Evolutionary conservation across 164 flowering plant species (phyloP).

Genomic region (Pachysandra terminalis): DNA sequence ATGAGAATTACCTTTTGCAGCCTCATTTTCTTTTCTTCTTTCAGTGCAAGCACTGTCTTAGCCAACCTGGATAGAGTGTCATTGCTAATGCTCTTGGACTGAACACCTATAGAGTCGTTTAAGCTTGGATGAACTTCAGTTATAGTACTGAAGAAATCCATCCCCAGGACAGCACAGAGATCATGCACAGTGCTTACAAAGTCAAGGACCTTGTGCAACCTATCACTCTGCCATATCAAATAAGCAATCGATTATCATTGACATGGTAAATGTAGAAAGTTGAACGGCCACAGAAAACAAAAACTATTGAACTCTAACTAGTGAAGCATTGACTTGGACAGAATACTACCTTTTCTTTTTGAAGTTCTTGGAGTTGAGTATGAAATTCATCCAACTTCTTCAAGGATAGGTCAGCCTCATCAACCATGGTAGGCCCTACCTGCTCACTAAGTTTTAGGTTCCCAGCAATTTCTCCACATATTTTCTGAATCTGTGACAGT

Average conservation of each 20-base stretch:
- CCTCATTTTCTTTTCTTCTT: constrained; percentile 86
- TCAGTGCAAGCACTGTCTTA: constrained; percentile 64
- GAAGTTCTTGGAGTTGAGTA: constrained; percentile 80
- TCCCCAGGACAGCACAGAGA: constrained; percentile 88
- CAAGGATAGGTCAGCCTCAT: constrained; percentile 74
- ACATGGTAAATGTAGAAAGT: neutral
- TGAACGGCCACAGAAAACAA: neutral
- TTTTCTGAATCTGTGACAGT: constrained; percentile 75
- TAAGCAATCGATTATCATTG: neutral
- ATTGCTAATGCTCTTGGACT: constrained; percentile 92
- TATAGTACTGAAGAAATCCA: constrained; percentile 83
- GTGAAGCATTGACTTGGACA: neutral
- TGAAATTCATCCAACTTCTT: constrained; percentile 83
- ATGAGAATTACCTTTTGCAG: constrained; percentile 59
- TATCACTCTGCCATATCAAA: constrained; percentile 61
- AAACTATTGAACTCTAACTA: neutral
- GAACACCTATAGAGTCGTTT: constrained; percentile 72
- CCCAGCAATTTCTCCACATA: constrained; percentile 85
- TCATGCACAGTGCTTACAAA: constrained; percentile 92
- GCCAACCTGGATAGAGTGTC: constrained; percentile 74
- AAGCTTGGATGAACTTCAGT: constrained; percentile 94
- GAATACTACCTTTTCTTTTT: constrained; percentile 76
- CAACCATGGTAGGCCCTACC: constrained; percentile 45
- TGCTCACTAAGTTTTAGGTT: constrained; percentile 36
- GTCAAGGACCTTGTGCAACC: constrained; percentile 88